phyloP scores from a whole-genome alignment of 352 stramenopile genomes.

The Globisporangium heterothallicum region DNA sequence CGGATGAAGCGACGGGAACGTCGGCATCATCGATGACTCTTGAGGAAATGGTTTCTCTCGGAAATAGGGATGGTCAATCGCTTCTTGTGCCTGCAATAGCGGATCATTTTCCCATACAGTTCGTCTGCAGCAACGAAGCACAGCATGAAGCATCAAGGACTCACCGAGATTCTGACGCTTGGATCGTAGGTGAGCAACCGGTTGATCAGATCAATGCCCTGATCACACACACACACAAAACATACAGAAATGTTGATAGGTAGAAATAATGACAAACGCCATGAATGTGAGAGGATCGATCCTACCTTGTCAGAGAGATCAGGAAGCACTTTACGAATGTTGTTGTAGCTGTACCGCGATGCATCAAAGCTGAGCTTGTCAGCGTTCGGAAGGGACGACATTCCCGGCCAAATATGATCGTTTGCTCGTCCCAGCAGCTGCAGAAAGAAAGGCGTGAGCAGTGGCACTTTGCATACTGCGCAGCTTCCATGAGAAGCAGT shows the following conservation, averaged over 20 bases:
- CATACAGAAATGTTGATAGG: no score
- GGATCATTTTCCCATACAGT: no score
- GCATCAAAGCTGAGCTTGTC: conserved; percentile 34
- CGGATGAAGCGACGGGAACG: conserved; percentile 48
- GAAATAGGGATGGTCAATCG: conserved; percentile 56
- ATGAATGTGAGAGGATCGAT: background rate
- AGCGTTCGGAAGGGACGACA: conserved; percentile 34
- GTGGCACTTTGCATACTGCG: background rate
- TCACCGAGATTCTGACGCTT: conserved; percentile 38
- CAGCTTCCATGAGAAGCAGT: no score
- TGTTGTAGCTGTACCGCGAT: conserved; percentile 30
- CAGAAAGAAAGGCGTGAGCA: background rate
- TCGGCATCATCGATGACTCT: conserved; percentile 55
- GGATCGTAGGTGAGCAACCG: conserved; percentile 52
- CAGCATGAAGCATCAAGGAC: no score
- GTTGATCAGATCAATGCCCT: conserved; percentile 45
- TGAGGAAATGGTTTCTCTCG: conserved; percentile 58
- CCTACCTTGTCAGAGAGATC: conserved; percentile 31
- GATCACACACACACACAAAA: conserved; percentile 17
- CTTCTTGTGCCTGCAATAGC: conserved; percentile 28
- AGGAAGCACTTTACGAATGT: conserved; percentile 27
- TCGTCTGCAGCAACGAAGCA: no score
- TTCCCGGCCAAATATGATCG: conserved; percentile 53
- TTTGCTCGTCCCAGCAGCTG: conserved; percentile 56
- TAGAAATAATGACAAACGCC: background rate